Conservation (phyloP, 768 basidiomycete genomes). For the Xanthoconium stramineum region DNA sequence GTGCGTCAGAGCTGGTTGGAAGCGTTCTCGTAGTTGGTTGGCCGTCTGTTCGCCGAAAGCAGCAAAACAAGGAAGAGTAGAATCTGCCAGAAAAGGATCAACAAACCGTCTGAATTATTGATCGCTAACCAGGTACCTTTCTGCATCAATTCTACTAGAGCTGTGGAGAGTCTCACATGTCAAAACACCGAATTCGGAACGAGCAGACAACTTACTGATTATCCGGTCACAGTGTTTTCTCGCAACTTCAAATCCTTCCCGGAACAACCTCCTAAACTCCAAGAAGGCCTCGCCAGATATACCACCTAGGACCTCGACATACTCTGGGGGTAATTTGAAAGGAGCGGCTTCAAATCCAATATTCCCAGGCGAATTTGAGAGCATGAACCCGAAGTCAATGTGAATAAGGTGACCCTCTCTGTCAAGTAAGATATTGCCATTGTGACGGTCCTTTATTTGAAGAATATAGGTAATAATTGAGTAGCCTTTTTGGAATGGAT, state of each 20-base stretch:
- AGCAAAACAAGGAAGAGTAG: constrained; percentile 85
- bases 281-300: constrained; percentile 67
- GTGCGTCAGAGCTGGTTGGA: constrained; percentile 88
- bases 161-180: constrained; percentile 30
- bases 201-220: constrained; percentile 58
- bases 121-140: constrained; percentile 53
- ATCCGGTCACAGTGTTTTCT: constrained; percentile 96
- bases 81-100: constrained; percentile 49
- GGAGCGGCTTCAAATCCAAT: constrained; percentile 99
- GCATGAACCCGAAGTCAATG: constrained; percentile 98
- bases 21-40: constrained; percentile 83
- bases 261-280: constrained; percentile 86
- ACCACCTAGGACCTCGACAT: constrained; percentile 94
- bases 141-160: constrained; percentile 96
- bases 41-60: constrained; percentile 91
- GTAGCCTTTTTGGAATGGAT: constrained; percentile 56
- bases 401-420: constrained; percentile 93
- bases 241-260: constrained; percentile 89
- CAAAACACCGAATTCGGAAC: not conserved
- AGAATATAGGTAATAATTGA: constrained; percentile 95
- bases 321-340: constrained; percentile 94
- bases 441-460: constrained; percentile 98
- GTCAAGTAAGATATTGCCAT: constrained; percentile 96
- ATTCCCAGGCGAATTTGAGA: constrained; percentile 95
- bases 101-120: not conserved